phyloP scores from a whole-genome alignment of 139 green algal species.

The Zygnema circumcarinatum region DNA sequence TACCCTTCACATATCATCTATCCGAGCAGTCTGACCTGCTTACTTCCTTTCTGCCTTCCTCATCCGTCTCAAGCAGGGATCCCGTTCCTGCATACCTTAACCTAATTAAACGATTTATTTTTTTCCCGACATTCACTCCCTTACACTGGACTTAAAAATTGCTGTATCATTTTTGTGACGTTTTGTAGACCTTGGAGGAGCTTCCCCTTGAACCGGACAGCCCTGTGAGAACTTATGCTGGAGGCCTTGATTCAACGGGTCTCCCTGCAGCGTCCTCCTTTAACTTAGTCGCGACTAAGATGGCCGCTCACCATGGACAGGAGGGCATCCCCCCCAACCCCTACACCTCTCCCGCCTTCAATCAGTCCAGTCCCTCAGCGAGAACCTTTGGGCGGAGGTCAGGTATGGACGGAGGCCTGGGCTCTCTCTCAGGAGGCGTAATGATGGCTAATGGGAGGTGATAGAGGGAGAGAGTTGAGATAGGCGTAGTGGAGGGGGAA shows the following conservation, averaged over 20 bases:
- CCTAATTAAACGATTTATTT: too few species aligned
- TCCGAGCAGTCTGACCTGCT: too few species aligned
- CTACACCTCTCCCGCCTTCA: background rate
- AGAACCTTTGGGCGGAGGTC: background rate
- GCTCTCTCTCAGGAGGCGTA: background rate
- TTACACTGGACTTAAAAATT: background rate
- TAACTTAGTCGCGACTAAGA: background rate
- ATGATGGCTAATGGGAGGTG: background rate
- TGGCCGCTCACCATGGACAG: background rate
- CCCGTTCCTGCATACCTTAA: too few species aligned
- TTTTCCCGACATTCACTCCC: background rate
- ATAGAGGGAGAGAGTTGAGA: background rate
- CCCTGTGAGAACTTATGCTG: background rate
- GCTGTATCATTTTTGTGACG: background rate
- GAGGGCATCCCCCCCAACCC: background rate
- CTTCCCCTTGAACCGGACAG: slow-evolving; percentile 21
- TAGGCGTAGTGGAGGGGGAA: background rate
- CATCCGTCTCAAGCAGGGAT: too few species aligned
- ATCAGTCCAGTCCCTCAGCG: background rate
- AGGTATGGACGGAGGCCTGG: background rate
- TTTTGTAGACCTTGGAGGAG: slow-evolving; percentile 40
- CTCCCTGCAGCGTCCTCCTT: slow-evolving; percentile 13
- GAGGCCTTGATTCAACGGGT: slow-evolving; percentile 10
- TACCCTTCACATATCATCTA: too few species aligned
- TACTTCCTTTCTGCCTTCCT: too few species aligned